Conservation (phyloP, 1,284 basidiomycete species). For the Fomitopsis palustris region DNA sequence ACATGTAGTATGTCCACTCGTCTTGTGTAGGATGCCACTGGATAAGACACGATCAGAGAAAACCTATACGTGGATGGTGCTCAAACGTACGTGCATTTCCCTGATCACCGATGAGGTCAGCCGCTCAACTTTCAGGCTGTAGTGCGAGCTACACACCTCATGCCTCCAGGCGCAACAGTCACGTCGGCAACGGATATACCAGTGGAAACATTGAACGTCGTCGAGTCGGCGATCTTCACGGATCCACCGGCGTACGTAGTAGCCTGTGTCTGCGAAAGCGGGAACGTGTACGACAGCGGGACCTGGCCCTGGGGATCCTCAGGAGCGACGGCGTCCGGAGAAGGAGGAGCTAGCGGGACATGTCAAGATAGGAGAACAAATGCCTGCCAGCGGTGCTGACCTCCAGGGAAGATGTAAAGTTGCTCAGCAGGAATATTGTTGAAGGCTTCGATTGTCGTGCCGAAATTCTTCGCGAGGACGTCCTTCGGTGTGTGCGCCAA, state of each 20-base stretch:
- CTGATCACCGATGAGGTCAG: slow-evolving; percentile 6
- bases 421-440: slow-evolving; percentile 53
- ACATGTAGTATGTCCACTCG: slow-evolving; percentile 61
- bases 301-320: slow-evolving; percentile 50
- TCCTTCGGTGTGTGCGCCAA: slow-evolving; percentile 56
- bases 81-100: slow-evolving; percentile 27
- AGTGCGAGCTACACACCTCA: slow-evolving; percentile 28
- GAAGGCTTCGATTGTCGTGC: slow-evolving; percentile 50
- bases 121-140: not conserved
- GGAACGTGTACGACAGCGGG: slow-evolving; percentile 51
- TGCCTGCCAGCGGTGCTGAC: slow-evolving; percentile 29
- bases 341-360: slow-evolving; percentile 25
- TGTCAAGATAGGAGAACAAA: slow-evolving; percentile 4
- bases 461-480: slow-evolving; percentile 73
- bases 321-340: slow-evolving; percentile 38
- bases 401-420: slow-evolving; percentile 65
- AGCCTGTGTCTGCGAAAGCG: slow-evolving; percentile 48
- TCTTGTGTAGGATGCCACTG: slow-evolving; percentile 75
- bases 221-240: slow-evolving; percentile 61
- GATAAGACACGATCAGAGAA: slow-evolving; percentile 1
- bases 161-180: slow-evolving; percentile 63
- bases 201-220: slow-evolving; percentile 46
- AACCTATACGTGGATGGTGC: not conserved
- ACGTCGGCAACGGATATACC: slow-evolving; percentile 67
- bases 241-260: slow-evolving; percentile 55